Conservation (phyloP, 2,329 filamentous ascomycete species). For the Akanthomyces lecanii region DNA sequence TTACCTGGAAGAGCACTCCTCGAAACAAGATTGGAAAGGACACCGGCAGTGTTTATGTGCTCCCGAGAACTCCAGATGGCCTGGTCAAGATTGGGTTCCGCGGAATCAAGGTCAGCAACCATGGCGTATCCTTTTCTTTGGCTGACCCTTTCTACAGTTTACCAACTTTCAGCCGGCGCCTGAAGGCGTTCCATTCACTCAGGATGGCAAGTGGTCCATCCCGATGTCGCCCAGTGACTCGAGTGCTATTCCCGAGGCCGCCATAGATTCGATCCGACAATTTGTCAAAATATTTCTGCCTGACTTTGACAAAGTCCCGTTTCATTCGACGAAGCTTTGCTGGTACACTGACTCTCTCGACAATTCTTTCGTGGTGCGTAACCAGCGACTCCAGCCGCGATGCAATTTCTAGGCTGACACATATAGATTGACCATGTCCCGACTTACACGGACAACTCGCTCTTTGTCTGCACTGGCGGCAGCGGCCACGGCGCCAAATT, state of each 20-base stretch:
- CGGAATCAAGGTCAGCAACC: constrained; percentile 24
- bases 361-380: constrained; percentile 28
- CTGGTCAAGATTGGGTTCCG: constrained; percentile 29
- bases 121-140: background rate
- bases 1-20: constrained; percentile 30
- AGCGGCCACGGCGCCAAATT: constrained; percentile 36
- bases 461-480: constrained; percentile 33
- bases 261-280: constrained; percentile 22
- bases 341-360: constrained; percentile 35
- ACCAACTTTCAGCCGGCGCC: constrained; percentile 31
- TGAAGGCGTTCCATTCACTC: constrained; percentile 25
- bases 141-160: constrained; percentile 22
- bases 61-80: constrained; percentile 26
- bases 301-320: constrained; percentile 24
- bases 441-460: constrained; percentile 25
- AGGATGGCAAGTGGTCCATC: constrained; percentile 30
- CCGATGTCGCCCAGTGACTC: constrained; percentile 26
- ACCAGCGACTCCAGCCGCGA: background rate
- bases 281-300: constrained; percentile 26
- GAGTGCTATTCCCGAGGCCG: constrained; percentile 21
- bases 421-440: constrained; percentile 32
- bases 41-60: constrained; percentile 28
- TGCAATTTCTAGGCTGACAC: background rate
- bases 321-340: constrained; percentile 28
- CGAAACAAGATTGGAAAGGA: constrained; percentile 27